Conservation (phyloP, 2,329 filamentous ascomycete genomes). For the Bertia moriformis region DNA sequence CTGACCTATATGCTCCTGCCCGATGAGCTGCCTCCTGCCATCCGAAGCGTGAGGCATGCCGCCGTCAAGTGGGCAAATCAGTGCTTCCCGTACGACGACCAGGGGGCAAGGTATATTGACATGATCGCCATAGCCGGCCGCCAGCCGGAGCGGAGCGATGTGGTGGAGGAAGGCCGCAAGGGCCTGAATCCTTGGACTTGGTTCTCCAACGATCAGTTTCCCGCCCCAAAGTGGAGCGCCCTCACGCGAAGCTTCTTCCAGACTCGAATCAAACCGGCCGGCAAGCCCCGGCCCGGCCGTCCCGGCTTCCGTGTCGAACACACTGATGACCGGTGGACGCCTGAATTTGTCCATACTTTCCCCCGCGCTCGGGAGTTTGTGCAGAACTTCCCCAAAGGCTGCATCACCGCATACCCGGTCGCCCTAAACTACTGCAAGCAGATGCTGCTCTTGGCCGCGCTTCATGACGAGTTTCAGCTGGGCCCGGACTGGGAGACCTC, state of each 20-base stretch:
- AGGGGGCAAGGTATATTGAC: slow-evolving; percentile 74
- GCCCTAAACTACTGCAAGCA: slow-evolving; percentile 53
- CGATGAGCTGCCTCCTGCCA: slow-evolving; percentile 29
- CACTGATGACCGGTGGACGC: slow-evolving; percentile 6
- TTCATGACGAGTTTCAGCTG: slow-evolving; percentile 34
- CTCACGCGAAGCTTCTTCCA: slow-evolving; percentile 34
- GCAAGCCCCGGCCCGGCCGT: slow-evolving; percentile 6
- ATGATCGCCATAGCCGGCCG: slow-evolving; percentile 65
- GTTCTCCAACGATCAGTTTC: slow-evolving; percentile 25
- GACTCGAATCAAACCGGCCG: slow-evolving; percentile 13
- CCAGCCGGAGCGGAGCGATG: slow-evolving; percentile 59
- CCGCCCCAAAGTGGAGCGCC: slow-evolving; percentile 32
- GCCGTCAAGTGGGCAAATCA: slow-evolving; percentile 81
- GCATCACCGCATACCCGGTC: slow-evolving; percentile 44
- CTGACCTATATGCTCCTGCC: slow-evolving; percentile 50
- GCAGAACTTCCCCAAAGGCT: slow-evolving; percentile 19
- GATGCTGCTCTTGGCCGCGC: slow-evolving; percentile 33
- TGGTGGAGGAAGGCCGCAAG: slow-evolving; percentile 77
- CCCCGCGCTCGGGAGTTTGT: neutral
- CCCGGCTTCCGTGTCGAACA: slow-evolving; percentile 12
- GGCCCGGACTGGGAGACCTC: slow-evolving; percentile 76
- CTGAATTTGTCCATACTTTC: neutral
- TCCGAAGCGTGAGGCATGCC: slow-evolving; percentile 68
- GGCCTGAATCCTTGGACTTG: slow-evolving; percentile 60
- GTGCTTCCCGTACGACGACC: slow-evolving; percentile 66